Conservation (phyloP, 305 asterid genomes). For the Fraxinus platypoda region DNA sequence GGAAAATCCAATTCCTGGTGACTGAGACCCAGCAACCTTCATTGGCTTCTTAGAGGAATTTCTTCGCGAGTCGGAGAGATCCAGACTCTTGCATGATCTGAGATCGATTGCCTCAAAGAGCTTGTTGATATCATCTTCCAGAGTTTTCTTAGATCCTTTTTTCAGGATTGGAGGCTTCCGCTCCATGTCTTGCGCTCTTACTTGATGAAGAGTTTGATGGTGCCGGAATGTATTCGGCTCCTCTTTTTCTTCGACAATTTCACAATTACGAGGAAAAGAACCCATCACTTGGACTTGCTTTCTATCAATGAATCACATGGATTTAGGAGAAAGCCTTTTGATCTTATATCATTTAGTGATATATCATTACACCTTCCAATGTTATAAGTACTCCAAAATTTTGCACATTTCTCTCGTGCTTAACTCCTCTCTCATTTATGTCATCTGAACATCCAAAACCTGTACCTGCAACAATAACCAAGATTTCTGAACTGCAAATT, state of each 20-base stretch:
- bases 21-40: slow-evolving; percentile 50
- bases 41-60: slow-evolving; percentile 84
- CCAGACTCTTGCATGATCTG: slow-evolving; percentile 68
- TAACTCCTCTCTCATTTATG: slow-evolving; percentile 10
- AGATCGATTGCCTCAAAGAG: slow-evolving; percentile 71
- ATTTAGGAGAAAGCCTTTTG: background rate
- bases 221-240: slow-evolving; percentile 31
- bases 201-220: slow-evolving; percentile 34
- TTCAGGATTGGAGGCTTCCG: slow-evolving; percentile 46
- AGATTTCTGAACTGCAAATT: background rate
- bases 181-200: slow-evolving; percentile 9
- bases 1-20: slow-evolving; percentile 78
- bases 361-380: background rate
- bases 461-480: slow-evolving; percentile 13
- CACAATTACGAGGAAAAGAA: slow-evolving; percentile 54
- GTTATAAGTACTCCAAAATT: slow-evolving; percentile 8
- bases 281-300: slow-evolving; percentile 43
- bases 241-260: slow-evolving; percentile 69
- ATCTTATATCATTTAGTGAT: background rate
- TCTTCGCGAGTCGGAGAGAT: slow-evolving; percentile 60
- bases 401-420: background rate
- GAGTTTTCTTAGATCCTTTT: slow-evolving; percentile 39
- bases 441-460: slow-evolving; percentile 16
- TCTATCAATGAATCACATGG: slow-evolving; percentile 10
- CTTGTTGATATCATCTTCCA: slow-evolving; percentile 73